phyloP scores from a whole-genome alignment of 805 yeast genomes.

The Cyberlindnera euphorbiae region DNA sequence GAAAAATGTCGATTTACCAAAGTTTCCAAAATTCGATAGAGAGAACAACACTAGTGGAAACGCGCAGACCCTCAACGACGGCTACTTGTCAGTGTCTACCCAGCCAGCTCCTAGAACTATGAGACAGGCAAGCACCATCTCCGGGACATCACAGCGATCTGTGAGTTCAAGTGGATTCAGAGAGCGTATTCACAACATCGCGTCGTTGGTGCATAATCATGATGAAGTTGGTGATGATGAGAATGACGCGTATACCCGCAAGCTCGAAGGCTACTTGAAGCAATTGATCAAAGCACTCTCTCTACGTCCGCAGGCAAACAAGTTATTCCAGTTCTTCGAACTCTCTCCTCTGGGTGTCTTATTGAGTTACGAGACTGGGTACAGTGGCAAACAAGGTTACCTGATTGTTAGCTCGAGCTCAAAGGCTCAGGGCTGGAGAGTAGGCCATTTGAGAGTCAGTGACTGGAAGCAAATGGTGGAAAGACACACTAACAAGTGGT shows the following conservation, averaged over 20 bases:
- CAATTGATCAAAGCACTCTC: slow-evolving; percentile 54
- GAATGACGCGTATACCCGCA: slow-evolving; percentile 28
- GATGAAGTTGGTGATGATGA: slow-evolving; percentile 1
- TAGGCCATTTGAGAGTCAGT: slow-evolving; percentile 75
- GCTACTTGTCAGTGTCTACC: slow-evolving; percentile 17
- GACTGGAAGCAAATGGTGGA: slow-evolving; percentile 84
- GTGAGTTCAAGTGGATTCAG: slow-evolving; percentile 10
- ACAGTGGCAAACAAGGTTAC: slow-evolving; percentile 86
- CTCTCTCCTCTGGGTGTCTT: slow-evolving; percentile 83
- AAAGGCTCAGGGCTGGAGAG: slow-evolving; percentile 91
- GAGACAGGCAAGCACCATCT: not conserved
- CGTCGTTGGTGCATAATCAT: slow-evolving; percentile 15
- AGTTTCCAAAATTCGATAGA: slow-evolving; percentile 28
- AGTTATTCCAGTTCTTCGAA: slow-evolving; percentile 82
- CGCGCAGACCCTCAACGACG: slow-evolving; percentile 21
- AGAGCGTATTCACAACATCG: slow-evolving; percentile 14
- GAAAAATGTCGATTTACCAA: slow-evolving; percentile 31
- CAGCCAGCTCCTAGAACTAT: not conserved
- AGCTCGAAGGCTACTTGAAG: slow-evolving; percentile 63
- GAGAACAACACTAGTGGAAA: slow-evolving; percentile 1
- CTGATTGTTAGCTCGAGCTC: slow-evolving; percentile 79
- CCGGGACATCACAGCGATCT: slow-evolving; percentile 4
- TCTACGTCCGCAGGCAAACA: slow-evolving; percentile 75
- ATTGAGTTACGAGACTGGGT: slow-evolving; percentile 75
- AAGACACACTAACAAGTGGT: slow-evolving; percentile 92